A percentile compares a stretch with the other conserved stretches of the same genome.
Evolutionary conservation across 768 basidiomycete genomes (phyloP).

Genomic region (Tylopilus balloui): DNA sequence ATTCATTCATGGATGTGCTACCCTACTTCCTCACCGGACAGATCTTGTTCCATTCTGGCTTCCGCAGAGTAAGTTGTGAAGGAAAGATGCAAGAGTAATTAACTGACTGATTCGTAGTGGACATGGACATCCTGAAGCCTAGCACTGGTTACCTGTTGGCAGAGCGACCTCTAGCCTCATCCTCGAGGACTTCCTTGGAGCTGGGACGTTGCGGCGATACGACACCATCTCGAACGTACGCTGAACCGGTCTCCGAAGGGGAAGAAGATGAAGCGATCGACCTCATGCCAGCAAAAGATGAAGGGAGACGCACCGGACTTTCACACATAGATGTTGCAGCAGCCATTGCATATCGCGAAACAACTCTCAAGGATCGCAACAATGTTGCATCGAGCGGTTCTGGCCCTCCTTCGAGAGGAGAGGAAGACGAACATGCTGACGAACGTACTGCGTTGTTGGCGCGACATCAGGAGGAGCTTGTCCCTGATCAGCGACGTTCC

Average conservation of each 20-base stretch:
- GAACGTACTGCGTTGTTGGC: constrained; percentile 39
- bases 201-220: constrained; percentile 40
- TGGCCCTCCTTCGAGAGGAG: constrained; percentile 20
- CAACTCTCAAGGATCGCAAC: constrained; percentile 56
- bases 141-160: constrained; percentile 75
- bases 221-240: constrained; percentile 49
- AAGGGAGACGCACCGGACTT: constrained; percentile 76
- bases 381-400: constrained; percentile 5
- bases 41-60: constrained; percentile 98
- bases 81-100: background rate
- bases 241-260: constrained; percentile 92
- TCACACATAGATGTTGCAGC: constrained; percentile 70
- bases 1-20: constrained; percentile 96
- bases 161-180: constrained; percentile 58
- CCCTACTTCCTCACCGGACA: constrained; percentile 85
- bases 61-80: constrained; percentile 67
- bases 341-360: constrained; percentile 83
- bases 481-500: constrained; percentile 5
- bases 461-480: constrained; percentile 22
- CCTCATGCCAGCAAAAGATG: constrained; percentile 68
- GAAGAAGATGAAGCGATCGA: constrained; percentile 83
- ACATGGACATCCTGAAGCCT: constrained; percentile 91
- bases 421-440: constrained; percentile 28
- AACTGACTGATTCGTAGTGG: constrained; percentile 52
- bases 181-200: constrained; percentile 46